Conservation (phyloP, 2,329 filamentous ascomycete genomes). For the Penicillium sp. region DNA sequence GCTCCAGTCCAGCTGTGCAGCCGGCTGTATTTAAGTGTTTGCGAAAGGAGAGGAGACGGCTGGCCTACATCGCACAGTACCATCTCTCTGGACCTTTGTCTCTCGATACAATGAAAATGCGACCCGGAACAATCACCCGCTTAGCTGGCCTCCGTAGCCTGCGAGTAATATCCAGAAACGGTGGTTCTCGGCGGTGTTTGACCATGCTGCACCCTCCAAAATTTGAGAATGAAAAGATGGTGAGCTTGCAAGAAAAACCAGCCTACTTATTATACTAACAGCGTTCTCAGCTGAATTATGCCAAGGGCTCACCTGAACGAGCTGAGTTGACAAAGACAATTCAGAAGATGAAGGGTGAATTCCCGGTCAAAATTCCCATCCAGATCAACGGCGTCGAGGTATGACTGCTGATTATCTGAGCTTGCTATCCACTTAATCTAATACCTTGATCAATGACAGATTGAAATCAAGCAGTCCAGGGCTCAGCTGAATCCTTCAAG, state of each 20-base stretch:
- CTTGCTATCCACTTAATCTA: background rate
- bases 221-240: conserved; percentile 31
- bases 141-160: conserved; percentile 7
- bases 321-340: conserved; percentile 19
- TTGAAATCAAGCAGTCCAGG: conserved; percentile 19
- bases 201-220: conserved; percentile 27
- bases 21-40: conserved; percentile 3
- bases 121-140: conserved; percentile 10
- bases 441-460: conserved; percentile 5
- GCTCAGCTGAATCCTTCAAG: conserved; percentile 24
- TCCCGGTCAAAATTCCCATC: conserved; percentile 22
- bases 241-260: conserved; percentile 3
- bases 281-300: conserved; percentile 17
- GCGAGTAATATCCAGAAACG: conserved; percentile 4
- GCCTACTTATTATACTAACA: background rate
- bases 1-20: background rate
- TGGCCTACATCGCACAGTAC: background rate
- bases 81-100: no score
- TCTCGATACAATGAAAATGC: conserved; percentile 9
- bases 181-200: conserved; percentile 11
- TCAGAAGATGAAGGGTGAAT: conserved; percentile 19
- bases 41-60: background rate
- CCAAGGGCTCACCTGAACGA: conserved; percentile 22
- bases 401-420: background rate
- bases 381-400: conserved; percentile 22